These are phyloP conservation scores for Tetracladium setigerum DNA, from an alignment of 495 filamentous ascomycete genomes.

Conservation along the genomic window DNA sequence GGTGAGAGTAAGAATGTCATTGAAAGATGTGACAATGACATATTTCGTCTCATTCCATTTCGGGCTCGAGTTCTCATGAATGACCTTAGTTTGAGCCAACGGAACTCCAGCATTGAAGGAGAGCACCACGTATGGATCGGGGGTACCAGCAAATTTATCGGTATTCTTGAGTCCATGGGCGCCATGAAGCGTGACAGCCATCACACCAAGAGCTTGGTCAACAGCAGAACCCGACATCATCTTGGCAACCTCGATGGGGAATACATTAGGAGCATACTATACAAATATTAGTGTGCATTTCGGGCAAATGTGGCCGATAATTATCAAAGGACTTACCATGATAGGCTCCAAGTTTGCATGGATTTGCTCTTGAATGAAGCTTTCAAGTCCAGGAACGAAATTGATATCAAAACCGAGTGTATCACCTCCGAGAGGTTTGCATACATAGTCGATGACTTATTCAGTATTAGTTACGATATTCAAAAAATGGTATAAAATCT, in stretches of 20 bases:
- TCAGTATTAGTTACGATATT: conserved; percentile 31
- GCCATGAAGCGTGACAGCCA: conserved; percentile 85
- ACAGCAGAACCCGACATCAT: conserved; percentile 93
- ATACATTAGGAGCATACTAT: conserved; percentile 82
- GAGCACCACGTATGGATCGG: conserved; percentile 86
- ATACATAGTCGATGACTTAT: conserved; percentile 79
- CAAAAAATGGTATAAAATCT: conserved; percentile 18
- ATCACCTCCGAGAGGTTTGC: conserved; percentile 95
- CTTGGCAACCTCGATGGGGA: conserved; percentile 97
- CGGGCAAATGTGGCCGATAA: too few species aligned
- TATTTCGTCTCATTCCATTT: conserved; percentile 96
- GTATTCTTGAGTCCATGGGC: conserved; percentile 89
- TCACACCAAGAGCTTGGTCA: conserved; percentile 90
- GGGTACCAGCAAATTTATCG: conserved; percentile 86
- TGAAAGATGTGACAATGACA: conserved; percentile 83
- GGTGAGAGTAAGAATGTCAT: conserved; percentile 74
- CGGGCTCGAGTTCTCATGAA: conserved; percentile 78
- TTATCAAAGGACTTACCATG: conserved; percentile 41
- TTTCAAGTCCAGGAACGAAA: conserved; percentile 90
- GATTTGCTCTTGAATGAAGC: conserved; percentile 92
- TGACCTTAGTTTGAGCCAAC: conserved; percentile 80
- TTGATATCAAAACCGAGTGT: conserved; percentile 97
- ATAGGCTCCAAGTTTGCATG: conserved; percentile 88
- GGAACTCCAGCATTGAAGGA: conserved; percentile 74
- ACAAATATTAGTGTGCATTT: too few species aligned